phyloP scores from a whole-genome alignment of 2,329 filamentous ascomycete genomes.

The Botryotinia narcissicola region DNA sequence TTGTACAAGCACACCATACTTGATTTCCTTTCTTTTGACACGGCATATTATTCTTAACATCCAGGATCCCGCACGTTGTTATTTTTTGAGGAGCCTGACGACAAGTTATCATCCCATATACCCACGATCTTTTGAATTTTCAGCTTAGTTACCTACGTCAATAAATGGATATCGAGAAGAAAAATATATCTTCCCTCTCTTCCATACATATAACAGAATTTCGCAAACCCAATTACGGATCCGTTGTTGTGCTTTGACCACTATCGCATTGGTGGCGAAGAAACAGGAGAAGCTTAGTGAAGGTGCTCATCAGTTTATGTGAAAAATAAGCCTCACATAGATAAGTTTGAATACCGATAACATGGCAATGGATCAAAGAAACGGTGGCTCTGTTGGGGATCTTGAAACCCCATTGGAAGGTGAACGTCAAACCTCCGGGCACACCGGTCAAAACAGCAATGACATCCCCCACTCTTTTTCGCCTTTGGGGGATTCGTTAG shows the following conservation, averaged over 20 bases:
- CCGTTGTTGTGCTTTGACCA: neutral
- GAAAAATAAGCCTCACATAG: neutral
- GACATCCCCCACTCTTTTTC: neutral
- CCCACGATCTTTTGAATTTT: neutral
- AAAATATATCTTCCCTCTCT: neutral
- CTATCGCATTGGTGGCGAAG: neutral
- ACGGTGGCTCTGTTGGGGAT: neutral
- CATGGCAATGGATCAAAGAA: neutral
- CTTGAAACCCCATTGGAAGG: neutral
- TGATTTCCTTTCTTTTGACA: neutral
- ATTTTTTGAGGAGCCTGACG: neutral
- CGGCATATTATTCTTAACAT: neutral
- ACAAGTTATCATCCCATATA: constrained; percentile 6
- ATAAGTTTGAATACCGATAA: neutral
- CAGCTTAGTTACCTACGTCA: neutral
- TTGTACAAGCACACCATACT: constrained; percentile 20
- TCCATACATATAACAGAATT: neutral
- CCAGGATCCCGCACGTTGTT: neutral
- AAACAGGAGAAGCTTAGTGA: neutral
- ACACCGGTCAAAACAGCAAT: neutral
- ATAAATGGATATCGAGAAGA: constrained; percentile 12
- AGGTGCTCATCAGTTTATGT: neutral
- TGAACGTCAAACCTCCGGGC: constrained; percentile 3
- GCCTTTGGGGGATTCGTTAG: constrained; percentile 15
- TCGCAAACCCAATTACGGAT: neutral